Percentiles rank a stretch among this genome's conserved stretches.
These are phyloP conservation scores for Abrus precatorius DNA, from an alignment of 306 rosid genomes.

Conservation along the genomic window DNA sequence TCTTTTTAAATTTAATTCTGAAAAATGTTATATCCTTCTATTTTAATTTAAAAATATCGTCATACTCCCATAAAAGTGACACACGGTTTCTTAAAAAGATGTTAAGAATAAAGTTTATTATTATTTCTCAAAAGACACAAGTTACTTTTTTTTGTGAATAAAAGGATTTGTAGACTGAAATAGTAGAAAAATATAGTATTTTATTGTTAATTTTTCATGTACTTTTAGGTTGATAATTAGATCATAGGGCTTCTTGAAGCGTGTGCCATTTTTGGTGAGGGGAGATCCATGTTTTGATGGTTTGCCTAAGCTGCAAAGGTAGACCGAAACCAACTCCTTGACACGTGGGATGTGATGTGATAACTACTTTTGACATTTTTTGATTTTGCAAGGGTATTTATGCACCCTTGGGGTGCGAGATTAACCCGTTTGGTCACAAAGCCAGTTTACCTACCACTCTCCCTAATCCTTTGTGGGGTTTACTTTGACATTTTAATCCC, in stretches of 20 bases:
- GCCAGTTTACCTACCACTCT: constrained; percentile 24
- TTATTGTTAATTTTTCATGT: neutral
- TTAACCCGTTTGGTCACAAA: neutral
- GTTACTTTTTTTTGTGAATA: too few species aligned
- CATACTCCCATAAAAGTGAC: too few species aligned
- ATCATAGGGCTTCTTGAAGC: neutral
- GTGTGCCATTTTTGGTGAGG: constrained; percentile 8
- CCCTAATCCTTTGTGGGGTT: constrained; percentile 10
- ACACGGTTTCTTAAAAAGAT: too few species aligned
- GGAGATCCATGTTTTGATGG: neutral
- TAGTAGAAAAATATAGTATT: too few species aligned
- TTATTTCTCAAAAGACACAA: too few species aligned
- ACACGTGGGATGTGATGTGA: constrained; percentile 41
- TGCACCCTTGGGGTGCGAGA: neutral
- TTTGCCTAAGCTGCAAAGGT: constrained; percentile 43
- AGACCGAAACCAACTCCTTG: constrained; percentile 42
- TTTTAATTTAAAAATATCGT: too few species aligned
- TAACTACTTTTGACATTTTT: constrained; percentile 42
- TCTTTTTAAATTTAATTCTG: neutral
- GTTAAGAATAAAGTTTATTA: too few species aligned
- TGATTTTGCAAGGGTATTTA: neutral
- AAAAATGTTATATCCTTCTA: too few species aligned
- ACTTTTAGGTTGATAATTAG: neutral
- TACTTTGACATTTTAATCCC: constrained; percentile 15
- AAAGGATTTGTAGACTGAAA: too few species aligned